These are phyloP conservation scores for Pseudopediastrum boryanum DNA, from an alignment of 139 green algal species.

Conservation along the genomic window DNA sequence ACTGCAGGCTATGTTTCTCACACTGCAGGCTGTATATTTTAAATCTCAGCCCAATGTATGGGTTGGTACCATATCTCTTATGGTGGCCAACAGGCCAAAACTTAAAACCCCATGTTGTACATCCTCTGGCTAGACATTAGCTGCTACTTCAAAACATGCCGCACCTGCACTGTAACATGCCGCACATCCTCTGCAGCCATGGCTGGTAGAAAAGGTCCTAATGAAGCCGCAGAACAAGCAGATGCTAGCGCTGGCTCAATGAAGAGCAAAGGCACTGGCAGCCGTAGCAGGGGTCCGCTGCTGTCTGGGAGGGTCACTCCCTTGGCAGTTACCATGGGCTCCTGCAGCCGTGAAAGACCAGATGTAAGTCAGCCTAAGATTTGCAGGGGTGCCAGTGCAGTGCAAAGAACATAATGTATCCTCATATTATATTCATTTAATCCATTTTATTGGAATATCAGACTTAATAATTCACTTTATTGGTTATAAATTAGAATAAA, in stretches of 20 bases:
- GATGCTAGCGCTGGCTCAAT: slow-evolving; percentile 13
- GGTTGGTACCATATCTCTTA: too few relatives aligned
- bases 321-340: slow-evolving; percentile 43
- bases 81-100: neutral
- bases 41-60: too few relatives aligned
- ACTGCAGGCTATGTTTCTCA: too few relatives aligned
- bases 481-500: neutral
- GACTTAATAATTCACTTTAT: neutral
- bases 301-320: slow-evolving; percentile 39
- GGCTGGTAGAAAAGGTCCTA: slow-evolving; percentile 5
- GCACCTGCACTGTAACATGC: slow-evolving; percentile 32
- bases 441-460: neutral
- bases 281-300: slow-evolving; percentile 39
- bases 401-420: too few relatives aligned
- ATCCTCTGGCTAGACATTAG: neutral
- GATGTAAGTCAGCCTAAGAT: too few relatives aligned
- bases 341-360: too few relatives aligned
- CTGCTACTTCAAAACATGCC: neutral
- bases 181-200: slow-evolving; percentile 29
- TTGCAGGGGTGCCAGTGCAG: too few relatives aligned
- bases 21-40: too few relatives aligned
- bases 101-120: neutral
- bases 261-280: slow-evolving; percentile 49
- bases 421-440: too few relatives aligned
- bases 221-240: neutral